Evolutionary conservation across 2,329 filamentous ascomycete genomes (phyloP), one percentile per base, ranked within the genome.

Genomic region (Hypoxylon sp.): DNA sequence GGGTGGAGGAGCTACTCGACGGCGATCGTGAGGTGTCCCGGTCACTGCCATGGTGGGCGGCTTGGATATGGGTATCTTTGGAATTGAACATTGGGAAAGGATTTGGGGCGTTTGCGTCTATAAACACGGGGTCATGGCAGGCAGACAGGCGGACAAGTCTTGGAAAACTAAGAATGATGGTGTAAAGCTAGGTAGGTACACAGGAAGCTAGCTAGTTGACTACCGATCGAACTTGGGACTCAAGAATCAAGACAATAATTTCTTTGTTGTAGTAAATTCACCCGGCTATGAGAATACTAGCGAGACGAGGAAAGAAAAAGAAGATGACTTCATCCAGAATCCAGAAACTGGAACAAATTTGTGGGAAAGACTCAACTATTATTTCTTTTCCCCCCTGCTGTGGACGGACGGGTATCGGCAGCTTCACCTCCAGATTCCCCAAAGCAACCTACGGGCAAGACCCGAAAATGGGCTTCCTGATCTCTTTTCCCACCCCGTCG

Each of bases 51-150:
- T 8, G 36, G 20, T 27, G 36, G 19, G 45, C 17, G 34, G 52
- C 12, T 35, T 50, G 46, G 2, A 36, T 38, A 19, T 5, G 36
- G 5, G 19, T 25, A 23, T 37, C 34, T n/a, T 43, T 58, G 9
- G 51, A 40, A 9, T 60, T 50, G 30, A 49, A 42, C 63, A 65
- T 65, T 23, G 31, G 40, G 43, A 23, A 9, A 13, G 13, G 13
- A 11, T 41, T 25, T n/a, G n/a, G 41, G 19, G 36, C 6, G 13
- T 30, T 7, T 36, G 11, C 19, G 21, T 27, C 37, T 51, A 56
- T 44, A 30, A 26, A 32, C 21, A 37, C 30, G 30, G 19, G 40
- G 12, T 30, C 16, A n/a, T n/a, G n/a, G n/a, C n/a, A n/a, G n/a
- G n/a, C n/a, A n/a, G n/a, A n/a, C n/a, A n/a, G n/a, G n/a, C n/a